Conservation (phyloP, 306 rosid genomes). For the Medicago lupulina region DNA sequence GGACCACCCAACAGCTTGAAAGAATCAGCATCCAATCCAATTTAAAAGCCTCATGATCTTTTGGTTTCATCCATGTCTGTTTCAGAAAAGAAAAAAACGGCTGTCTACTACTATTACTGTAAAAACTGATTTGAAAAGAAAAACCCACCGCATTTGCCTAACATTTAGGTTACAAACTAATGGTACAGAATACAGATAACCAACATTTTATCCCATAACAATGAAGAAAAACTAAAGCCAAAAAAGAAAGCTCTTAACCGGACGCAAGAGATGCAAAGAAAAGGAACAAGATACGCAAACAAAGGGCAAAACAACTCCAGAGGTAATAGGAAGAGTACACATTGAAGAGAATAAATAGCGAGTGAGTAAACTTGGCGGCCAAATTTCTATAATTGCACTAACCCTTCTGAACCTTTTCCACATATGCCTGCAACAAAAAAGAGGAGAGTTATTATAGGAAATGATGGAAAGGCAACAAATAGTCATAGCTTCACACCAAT, state of each 20-base stretch:
- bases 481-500: conserved; percentile 2
- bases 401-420: conserved; percentile 69
- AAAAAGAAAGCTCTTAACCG: conserved; percentile 23
- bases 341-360: conserved; percentile 22
- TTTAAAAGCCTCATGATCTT: background rate
- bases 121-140: conserved; percentile 19
- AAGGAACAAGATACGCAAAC: conserved; percentile 36
- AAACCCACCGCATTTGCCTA: conserved; percentile 10
- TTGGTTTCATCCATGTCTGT: conserved; percentile 12
- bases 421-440: conserved; percentile 71
- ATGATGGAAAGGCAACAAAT: conserved; percentile 19
- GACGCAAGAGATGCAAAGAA: conserved; percentile 31
- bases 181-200: background rate
- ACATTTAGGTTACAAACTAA: conserved; percentile 20
- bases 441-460: conserved; percentile 4
- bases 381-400: conserved; percentile 38
- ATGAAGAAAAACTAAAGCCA: background rate
- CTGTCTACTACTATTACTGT: conserved; percentile 17
- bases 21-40: conserved; percentile 19
- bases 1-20: background rate
- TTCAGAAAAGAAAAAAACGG: conserved; percentile 17
- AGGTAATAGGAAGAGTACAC: conserved; percentile 34
- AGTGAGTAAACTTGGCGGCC: conserved; percentile 30
- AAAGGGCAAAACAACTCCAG: conserved; percentile 23
- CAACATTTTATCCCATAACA: conserved; percentile 22